phyloP scores from a whole-genome alignment of 352 stramenopile genomes.

The Thalassiosira mediterranea region DNA sequence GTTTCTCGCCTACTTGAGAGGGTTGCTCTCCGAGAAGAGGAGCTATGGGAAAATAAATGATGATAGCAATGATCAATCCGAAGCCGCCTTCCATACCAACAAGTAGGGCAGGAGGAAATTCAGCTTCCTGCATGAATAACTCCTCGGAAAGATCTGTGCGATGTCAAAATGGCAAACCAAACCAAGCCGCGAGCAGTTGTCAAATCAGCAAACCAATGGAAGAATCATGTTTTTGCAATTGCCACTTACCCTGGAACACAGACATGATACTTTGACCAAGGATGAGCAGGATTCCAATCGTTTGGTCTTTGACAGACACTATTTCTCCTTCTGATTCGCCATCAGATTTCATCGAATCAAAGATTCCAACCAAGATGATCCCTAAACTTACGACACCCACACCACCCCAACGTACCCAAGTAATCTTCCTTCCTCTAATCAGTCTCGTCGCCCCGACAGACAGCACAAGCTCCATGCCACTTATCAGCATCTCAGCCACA shows the following conservation, averaged over 20 bases:
- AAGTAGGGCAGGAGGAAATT: constrained; percentile 38
- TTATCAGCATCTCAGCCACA: constrained; percentile 47
- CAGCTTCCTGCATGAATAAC: constrained; percentile 51
- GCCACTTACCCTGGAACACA: too few relatives aligned
- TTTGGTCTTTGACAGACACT: constrained; percentile 1
- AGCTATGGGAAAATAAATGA: constrained; percentile 34
- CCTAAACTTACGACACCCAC: constrained; percentile 20
- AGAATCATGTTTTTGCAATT: too few relatives aligned
- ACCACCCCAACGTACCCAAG: constrained; percentile 18
- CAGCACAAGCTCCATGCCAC: constrained; percentile 38
- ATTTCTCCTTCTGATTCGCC: background rate
- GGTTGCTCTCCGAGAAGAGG: constrained; percentile 35
- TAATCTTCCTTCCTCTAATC: constrained; percentile 28
- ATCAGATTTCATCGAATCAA: constrained; percentile 7
- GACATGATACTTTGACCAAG: constrained; percentile 34
- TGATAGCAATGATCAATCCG: constrained; percentile 37
- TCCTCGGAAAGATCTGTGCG: constrained; percentile 49
- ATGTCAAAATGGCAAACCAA: too few relatives aligned
- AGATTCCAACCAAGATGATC: constrained; percentile 30
- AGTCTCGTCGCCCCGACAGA: constrained; percentile 27
- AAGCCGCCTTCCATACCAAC: constrained; percentile 50
- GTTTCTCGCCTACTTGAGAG: too few relatives aligned
- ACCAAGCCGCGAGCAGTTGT: too few relatives aligned
- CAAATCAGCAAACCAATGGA: too few relatives aligned
- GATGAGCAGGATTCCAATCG: constrained; percentile 36